These are phyloP conservation scores for Gossypium rotundifolium DNA, from an alignment of 345 rosid genomes.

Conservation along the genomic window DNA sequence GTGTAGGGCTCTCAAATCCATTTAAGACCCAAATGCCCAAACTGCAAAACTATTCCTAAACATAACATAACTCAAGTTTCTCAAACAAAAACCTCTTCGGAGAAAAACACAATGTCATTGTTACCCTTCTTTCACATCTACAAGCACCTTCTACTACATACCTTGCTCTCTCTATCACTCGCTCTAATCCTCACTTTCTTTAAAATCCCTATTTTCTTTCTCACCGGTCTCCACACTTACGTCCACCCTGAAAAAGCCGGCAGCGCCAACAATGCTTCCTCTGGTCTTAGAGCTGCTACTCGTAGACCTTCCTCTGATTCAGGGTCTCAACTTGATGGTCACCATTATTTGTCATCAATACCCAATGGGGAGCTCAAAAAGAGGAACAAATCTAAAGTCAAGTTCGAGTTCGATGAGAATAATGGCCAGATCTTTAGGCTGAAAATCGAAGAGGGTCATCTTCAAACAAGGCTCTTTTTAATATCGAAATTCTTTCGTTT, in stretches of 20 bases:
- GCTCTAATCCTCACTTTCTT: slow-evolving; percentile 38
- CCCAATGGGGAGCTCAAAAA: background rate
- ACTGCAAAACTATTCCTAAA: background rate
- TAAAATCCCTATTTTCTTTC: slow-evolving; percentile 53
- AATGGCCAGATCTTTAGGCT: slow-evolving; percentile 33
- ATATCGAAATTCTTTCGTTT: slow-evolving; percentile 39
- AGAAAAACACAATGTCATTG: background rate
- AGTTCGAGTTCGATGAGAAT: background rate
- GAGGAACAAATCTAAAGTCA: background rate
- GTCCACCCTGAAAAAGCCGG: slow-evolving; percentile 73
- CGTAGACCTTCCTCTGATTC: slow-evolving; percentile 54
- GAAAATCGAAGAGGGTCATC: slow-evolving; percentile 73
- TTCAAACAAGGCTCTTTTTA: slow-evolving; percentile 60
- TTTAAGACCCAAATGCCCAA: background rate
- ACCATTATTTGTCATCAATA: slow-evolving; percentile 6
- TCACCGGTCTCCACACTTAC: slow-evolving; percentile 68
- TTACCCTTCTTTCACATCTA: slow-evolving; percentile 33
- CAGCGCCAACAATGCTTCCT: slow-evolving; percentile 27
- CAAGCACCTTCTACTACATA: slow-evolving; percentile 51
- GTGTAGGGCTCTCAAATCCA: background rate
- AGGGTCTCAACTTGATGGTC: slow-evolving; percentile 14
- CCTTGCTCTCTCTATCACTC: slow-evolving; percentile 32
- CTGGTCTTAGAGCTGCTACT: slow-evolving; percentile 57
- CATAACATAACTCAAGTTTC: background rate
- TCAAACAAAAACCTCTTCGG: background rate